Conservation (phyloP, 768 basidiomycete genomes). For the Mycena kentingensis region DNA sequence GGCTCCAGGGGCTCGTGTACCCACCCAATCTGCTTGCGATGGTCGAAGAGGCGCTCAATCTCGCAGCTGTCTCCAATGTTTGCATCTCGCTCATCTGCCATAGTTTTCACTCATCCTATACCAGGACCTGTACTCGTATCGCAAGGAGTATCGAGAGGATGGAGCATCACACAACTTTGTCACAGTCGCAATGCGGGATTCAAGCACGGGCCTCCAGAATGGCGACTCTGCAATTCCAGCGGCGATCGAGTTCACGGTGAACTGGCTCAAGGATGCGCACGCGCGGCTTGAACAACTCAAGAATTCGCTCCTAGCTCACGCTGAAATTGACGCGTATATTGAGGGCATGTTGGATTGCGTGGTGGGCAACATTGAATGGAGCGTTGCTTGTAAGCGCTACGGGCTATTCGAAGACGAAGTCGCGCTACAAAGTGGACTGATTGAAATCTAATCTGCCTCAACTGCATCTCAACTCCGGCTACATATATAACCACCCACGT, state of each 20-base stretch:
- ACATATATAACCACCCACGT: too few species aligned
- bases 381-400: constrained; percentile 22
- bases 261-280: constrained; percentile 10
- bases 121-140: constrained; percentile 29
- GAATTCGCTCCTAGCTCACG: constrained; percentile 8
- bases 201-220: constrained; percentile 8
- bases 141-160: constrained; percentile 26
- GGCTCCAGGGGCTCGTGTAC: constrained; percentile 16
- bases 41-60: constrained; percentile 18
- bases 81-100: not conserved
- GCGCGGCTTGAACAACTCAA: constrained; percentile 18
- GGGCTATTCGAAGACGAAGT: constrained; percentile 16
- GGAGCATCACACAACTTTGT: constrained; percentile 27
- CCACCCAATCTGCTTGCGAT: constrained; percentile 17
- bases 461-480: too few species aligned
- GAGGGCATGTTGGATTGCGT: constrained; percentile 25
- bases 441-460: constrained; percentile 2
- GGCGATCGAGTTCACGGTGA: constrained; percentile 24
- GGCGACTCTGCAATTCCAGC: constrained; percentile 23
- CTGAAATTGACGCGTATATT: constrained; percentile 15
- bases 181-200: constrained; percentile 27
- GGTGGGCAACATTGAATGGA: constrained; percentile 27
- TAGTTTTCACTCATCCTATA: not conserved
- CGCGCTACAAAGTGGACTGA: constrained; percentile 12
- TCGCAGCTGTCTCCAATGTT: constrained; percentile 24